Evolutionary conservation across 2,329 filamentous ascomycete species (phyloP).

Genomic region (Lasiodiplodia gonubiensis): DNA sequence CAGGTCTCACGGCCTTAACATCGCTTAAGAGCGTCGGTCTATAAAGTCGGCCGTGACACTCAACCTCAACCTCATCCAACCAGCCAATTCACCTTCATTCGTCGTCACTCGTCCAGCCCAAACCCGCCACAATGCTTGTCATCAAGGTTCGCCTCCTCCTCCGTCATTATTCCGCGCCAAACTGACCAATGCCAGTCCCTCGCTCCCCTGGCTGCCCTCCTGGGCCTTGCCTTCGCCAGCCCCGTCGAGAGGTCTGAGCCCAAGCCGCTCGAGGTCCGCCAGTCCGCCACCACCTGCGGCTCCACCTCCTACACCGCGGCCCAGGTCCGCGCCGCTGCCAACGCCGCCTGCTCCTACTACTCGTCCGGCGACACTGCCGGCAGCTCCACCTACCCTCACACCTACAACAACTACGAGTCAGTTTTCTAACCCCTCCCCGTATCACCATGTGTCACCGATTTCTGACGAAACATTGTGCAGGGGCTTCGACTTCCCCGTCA

Average conservation of each 20-base stretch:
- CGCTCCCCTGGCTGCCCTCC: conserved; percentile 28
- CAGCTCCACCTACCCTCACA: conserved; percentile 61
- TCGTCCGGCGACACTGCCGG: conserved; percentile 45
- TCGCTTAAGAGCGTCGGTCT: neutral
- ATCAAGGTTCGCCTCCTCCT: conserved; percentile 16
- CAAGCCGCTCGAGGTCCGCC: conserved; percentile 42
- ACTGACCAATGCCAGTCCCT: conserved; percentile 19
- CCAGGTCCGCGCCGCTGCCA: conserved; percentile 57
- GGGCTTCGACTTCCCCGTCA: conserved; percentile 64
- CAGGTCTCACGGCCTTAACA: conserved; percentile 7
- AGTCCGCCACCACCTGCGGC: conserved; percentile 61
- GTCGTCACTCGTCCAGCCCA: neutral
- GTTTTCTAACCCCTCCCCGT: neutral
- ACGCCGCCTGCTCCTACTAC: conserved; percentile 60
- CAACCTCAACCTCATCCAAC: neutral
- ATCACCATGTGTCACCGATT: neutral
- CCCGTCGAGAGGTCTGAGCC: conserved; percentile 27
- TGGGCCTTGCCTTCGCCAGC: conserved; percentile 34
- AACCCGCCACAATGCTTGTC: conserved; percentile 9
- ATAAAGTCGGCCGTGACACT: neutral
- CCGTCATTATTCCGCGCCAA: conserved; percentile 18
- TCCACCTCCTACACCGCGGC: conserved; percentile 57
- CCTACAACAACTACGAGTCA: conserved; percentile 64
- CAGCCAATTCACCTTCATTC: neutral
- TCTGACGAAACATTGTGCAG: neutral